Base-by-base conservation (phyloP, 2,329 filamentous ascomycete genomes). In the Trichoderma koningiopsis region DNA sequence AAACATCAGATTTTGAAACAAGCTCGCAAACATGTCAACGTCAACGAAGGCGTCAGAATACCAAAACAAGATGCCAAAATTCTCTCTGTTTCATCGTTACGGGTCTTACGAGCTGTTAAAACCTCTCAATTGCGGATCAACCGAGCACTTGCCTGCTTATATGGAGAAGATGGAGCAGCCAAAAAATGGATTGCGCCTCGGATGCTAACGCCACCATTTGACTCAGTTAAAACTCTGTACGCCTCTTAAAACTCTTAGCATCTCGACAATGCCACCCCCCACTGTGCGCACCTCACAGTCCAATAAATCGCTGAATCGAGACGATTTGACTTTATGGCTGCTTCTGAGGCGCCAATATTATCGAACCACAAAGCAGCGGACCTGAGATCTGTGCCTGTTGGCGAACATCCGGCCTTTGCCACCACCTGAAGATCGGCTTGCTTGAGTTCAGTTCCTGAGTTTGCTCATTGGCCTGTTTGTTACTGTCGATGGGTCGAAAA, bases 381-480 rank as follows among this genome's bases (percentile, higher is more conserved):
- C 47, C 22, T 49, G 47, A 22, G 47, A 49, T 49, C 47, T 49
- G 47, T 49, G 4, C 47, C 47, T 24, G 33, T 35, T 60, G 22
- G 57, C 22, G 57, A 68, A 47, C 31, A 66, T 72, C 68, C 40
- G 60, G 62, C 70, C 68, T 68, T 70, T 70, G 70, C 56, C 57
- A 35, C n/a, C 55, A 57, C 33, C 33, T 35, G 33, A 19, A 10
- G 68, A 73, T 73, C 69, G 68, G 37, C 70, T 40, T 33, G 65
- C 69, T 68, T 69, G 70, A 63, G 70, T 61, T 43, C 70, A 35
- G 62, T 33, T 43, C 53, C 52, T 40, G 60, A n/a, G 37, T 33
- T 40, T 35, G 35, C 27, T 47, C 14, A 47, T 63, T 27, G 16
- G 22, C 27, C 55, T 56, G 19, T 27, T 27, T 7, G 52, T 19